Percentiles rank a stretch among this genome's conserved stretches.
Conservation (phyloP, 495 filamentous ascomycete genomes). For the Podospora tetraspora region DNA sequence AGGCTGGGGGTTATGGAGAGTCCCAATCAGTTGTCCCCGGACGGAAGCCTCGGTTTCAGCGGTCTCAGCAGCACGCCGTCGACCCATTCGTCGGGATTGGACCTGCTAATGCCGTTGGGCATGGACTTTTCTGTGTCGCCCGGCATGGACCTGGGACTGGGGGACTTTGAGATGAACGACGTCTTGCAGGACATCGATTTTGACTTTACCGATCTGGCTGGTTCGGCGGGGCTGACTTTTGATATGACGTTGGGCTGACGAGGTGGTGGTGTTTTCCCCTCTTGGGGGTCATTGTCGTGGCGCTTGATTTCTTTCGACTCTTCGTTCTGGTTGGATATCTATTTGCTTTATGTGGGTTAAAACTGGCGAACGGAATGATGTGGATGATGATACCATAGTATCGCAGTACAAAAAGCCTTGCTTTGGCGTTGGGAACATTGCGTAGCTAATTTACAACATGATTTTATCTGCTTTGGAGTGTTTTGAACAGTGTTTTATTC, state of each 20-base stretch:
- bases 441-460: background rate
- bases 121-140: constrained; percentile 17
- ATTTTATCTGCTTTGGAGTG: background rate
- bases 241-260: background rate
- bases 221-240: background rate
- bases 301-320: background rate
- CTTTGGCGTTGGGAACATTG: background rate
- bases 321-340: background rate
- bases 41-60: background rate
- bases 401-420: background rate
- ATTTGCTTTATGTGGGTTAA: background rate
- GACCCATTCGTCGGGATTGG: background rate
- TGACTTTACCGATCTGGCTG: constrained; percentile 25
- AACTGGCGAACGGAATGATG: background rate
- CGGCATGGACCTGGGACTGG: constrained; percentile 31
- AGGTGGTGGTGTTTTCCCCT: background rate
- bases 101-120: constrained; percentile 1
- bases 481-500: background rate
- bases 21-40: background rate
- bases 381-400: background rate
- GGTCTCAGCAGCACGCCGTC: background rate
- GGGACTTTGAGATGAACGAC: constrained; percentile 35
- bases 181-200: constrained; percentile 37
- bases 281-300: background rate
- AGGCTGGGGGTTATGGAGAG: constrained; percentile 7